Conservation (phyloP, 164 flowering plant genomes). For the Annona cherimola region DNA sequence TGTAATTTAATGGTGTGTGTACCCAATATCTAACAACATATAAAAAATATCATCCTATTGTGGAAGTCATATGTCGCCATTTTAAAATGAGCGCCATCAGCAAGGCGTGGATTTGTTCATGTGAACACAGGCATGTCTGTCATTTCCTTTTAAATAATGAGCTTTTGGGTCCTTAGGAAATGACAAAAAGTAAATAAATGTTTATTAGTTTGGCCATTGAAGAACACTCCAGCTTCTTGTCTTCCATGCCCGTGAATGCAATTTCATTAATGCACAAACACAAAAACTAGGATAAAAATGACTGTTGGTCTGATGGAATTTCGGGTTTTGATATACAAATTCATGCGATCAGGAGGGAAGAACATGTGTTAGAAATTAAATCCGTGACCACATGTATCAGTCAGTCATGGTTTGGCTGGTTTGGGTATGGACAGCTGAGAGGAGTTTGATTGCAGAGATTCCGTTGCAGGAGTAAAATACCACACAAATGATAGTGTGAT, state of each 20-base stretch:
- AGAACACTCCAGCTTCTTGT: not conserved
- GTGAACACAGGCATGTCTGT: conserved; percentile 50
- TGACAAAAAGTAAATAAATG: not conserved
- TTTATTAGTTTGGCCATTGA: not conserved
- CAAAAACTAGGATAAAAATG: not conserved
- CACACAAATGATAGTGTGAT: too few species aligned
- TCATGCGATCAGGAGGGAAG: not conserved
- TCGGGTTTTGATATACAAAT: not conserved
- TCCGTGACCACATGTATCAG: not conserved
- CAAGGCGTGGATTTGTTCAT: conserved; percentile 21
- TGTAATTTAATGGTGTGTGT: not conserved
- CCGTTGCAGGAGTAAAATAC: too few species aligned
- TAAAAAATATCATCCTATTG: not conserved
- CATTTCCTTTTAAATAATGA: conserved; percentile 24
- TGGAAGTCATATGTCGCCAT: not conserved
- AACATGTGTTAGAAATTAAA: not conserved
- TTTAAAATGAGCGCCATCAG: conserved; percentile 22
- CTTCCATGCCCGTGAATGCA: not conserved
- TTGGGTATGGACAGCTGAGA: too few species aligned
- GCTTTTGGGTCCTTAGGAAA: conserved; percentile 30
- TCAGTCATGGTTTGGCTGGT: too few species aligned
- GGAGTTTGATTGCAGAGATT: too few species aligned
- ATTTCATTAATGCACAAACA: not conserved
- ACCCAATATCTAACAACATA: not conserved
- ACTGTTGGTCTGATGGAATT: not conserved